phyloP scores from a whole-genome alignment of 495 filamentous ascomycete species.

The Trichocladium uniseriatum region DNA sequence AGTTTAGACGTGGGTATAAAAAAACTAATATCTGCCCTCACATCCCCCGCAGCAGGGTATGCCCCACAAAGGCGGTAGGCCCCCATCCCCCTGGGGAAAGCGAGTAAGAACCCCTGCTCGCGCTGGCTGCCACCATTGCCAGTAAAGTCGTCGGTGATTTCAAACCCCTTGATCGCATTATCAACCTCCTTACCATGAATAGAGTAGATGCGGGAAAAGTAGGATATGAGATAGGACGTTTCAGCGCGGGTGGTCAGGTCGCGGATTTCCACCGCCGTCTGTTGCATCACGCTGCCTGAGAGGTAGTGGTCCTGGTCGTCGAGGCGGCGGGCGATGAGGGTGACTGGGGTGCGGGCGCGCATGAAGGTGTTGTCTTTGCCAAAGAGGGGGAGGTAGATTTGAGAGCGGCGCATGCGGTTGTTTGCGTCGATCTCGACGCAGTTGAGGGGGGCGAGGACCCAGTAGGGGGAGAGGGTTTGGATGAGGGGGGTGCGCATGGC shows the following conservation, averaged over 20 bases:
- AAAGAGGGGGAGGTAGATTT: constrained; percentile 19
- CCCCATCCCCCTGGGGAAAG: constrained; percentile 18
- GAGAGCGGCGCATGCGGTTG: constrained; percentile 4
- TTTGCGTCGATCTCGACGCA: constrained; percentile 16
- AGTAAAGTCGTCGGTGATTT: not conserved
- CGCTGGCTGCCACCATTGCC: not conserved
- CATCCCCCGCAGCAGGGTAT: not conserved
- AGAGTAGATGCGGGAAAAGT: constrained; percentile 20
- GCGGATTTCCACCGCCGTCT: constrained; percentile 9
- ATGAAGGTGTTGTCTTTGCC: constrained; percentile 21
- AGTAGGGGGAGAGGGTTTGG: constrained; percentile 21
- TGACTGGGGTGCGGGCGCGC: constrained; percentile 17
- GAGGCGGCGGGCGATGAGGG: constrained; percentile 11
- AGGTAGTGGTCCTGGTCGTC: not conserved
- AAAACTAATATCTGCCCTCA: too few relatives aligned
- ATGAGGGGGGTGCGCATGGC: constrained; percentile 19
- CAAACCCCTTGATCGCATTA: constrained; percentile 18
- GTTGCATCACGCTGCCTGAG: too few relatives aligned
- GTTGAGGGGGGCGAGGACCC: constrained; percentile 21
- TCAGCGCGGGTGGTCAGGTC: constrained; percentile 13
- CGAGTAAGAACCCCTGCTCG: constrained; percentile 16
- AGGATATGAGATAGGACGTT: constrained; percentile 15
- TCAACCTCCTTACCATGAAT: constrained; percentile 20
- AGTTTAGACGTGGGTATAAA: too few relatives aligned
- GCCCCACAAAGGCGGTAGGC: constrained; percentile 6